Evolutionary conservation across 768 basidiomycete species (phyloP).

Genomic region (Boletus bicolor): DNA sequence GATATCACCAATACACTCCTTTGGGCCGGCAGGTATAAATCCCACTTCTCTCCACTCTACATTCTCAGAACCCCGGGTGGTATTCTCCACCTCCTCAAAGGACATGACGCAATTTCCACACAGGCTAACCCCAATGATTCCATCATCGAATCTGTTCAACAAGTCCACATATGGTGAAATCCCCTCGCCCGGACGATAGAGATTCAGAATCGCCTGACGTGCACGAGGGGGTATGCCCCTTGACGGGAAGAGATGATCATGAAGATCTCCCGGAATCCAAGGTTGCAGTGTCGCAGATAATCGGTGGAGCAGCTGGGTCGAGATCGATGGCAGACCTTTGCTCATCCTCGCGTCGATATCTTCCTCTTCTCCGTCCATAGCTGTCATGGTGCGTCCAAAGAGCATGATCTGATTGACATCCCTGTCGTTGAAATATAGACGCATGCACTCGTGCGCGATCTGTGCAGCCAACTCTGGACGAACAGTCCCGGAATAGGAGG

Average conservation of each 20-base stretch:
- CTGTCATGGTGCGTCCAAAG: constrained; percentile 52
- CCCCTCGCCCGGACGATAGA: constrained; percentile 86
- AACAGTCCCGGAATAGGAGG: constrained; percentile 67
- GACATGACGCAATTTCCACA: constrained; percentile 79
- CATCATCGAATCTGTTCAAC: constrained; percentile 78
- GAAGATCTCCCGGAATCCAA: constrained; percentile 45
- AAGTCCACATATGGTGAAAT: constrained; percentile 89
- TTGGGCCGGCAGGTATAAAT: constrained; percentile 66
- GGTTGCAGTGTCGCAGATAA: constrained; percentile 50
- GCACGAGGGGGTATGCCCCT: constrained; percentile 40
- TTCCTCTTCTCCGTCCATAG: constrained; percentile 7
- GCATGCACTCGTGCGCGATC: constrained; percentile 50
- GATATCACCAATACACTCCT: constrained; percentile 75
- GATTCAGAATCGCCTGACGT: constrained; percentile 85
- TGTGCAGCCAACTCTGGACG: constrained; percentile 50
- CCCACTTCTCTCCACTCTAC: constrained; percentile 17
- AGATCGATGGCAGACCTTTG: constrained; percentile 53
- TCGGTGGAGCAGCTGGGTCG: constrained; percentile 49
- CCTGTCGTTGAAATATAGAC: constrained; percentile 49
- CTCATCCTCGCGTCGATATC: constrained; percentile 20
- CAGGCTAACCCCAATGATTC: constrained; percentile 69
- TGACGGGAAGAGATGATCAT: constrained; percentile 60
- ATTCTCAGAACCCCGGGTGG: neutral
- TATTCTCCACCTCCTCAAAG: constrained; percentile 42
- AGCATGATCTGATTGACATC: constrained; percentile 83